Conservation (phyloP, 352 stramenopile species). For the Phytophthora capsici region DNA sequence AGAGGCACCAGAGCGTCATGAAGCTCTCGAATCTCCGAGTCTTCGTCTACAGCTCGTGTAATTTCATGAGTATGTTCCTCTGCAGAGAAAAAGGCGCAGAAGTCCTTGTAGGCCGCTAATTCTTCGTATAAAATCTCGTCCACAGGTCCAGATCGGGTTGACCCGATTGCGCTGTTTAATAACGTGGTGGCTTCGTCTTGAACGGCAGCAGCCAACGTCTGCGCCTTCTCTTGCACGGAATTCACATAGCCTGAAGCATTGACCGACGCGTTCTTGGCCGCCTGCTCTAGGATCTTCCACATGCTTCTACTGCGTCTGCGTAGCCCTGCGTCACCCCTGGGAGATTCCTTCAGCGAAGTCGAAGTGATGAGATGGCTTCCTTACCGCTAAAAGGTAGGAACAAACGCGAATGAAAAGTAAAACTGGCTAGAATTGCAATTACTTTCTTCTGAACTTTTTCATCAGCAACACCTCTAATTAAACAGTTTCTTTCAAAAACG, state of each 20-base stretch:
- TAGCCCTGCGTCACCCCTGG: background rate
- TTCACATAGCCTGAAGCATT: constrained; percentile 78
- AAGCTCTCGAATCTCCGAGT: constrained; percentile 60
- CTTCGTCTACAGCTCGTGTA: constrained; percentile 53
- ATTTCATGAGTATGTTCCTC: constrained; percentile 82
- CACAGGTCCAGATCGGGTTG: constrained; percentile 61
- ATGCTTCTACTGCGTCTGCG: constrained; percentile 43
- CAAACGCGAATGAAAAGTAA: constrained; percentile 9
- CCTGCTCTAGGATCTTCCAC: constrained; percentile 81
- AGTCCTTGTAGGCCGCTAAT: constrained; percentile 73
- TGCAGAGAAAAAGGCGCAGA: constrained; percentile 64
- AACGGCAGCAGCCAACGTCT: constrained; percentile 72
- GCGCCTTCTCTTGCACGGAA: constrained; percentile 78
- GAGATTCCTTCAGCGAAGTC: background rate
- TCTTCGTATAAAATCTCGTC: constrained; percentile 89
- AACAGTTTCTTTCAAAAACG: too few relatives aligned
- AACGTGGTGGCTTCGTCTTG: constrained; percentile 78
- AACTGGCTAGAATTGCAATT: too few relatives aligned
- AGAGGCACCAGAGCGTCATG: constrained; percentile 78
- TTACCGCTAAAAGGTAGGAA: too few relatives aligned
- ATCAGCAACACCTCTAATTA: too few relatives aligned
- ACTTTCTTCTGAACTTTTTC: too few relatives aligned
- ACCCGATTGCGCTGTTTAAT: constrained; percentile 67
- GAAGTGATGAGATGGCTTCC: constrained; percentile 1
- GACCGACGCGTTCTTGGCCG: constrained; percentile 71